Base-by-base conservation (phyloP, 139 green algal species). In the Coccomyxa sp. region DNA sequence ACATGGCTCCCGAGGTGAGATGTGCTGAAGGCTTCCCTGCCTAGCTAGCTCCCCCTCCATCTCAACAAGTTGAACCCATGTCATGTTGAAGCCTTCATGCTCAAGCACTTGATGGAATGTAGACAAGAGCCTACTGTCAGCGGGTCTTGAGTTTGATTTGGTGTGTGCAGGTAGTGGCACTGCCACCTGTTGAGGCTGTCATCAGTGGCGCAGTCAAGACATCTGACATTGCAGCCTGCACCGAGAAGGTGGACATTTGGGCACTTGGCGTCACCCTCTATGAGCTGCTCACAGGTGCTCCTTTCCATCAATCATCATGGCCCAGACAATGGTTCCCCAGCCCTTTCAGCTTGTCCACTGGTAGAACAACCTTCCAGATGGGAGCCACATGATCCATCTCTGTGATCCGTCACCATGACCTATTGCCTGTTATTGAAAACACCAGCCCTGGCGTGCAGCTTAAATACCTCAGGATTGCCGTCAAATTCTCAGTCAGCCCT, bases 231-330 rank as follows among this genome's bases (percentile, higher is more conserved):
- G 28, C 63, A 25, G 84, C 90, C 28, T 90, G 88, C 59, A 84
- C 86, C 77, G 88, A 95, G 60, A 94, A 93, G 77, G 92, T 95
- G 45, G 92, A 96, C 81, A 87, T 95, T 27, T 96, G 92, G 92
- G 90, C 91, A 23, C 86, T 95, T 78, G 92, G 92, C 7, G 88
- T 95, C 30, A 94, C 92, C 27, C 67, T 94, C 21, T 96, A 90
- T 76, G 92, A 95, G 87, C 90, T 96, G 66, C 87, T 95, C 23
- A 93, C 92, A 74, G 92, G 90, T 84, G 58, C n/a, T 58, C 31
- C 18, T 17, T 23, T 30, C 59, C 30, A 21, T 58, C 76, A 59
- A 9, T 80, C 76, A 80, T n/a, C 38, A 14, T 31, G 28, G 81
- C 45, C 38, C 38, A 51, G 38, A 11, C 30, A 79, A 13, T 85